Percentiles rank a stretch among this genome's conserved stretches.
Evolutionary conservation across 176 grass and related monocot species (phyloP).

Genomic region (Zea mays): DNA sequence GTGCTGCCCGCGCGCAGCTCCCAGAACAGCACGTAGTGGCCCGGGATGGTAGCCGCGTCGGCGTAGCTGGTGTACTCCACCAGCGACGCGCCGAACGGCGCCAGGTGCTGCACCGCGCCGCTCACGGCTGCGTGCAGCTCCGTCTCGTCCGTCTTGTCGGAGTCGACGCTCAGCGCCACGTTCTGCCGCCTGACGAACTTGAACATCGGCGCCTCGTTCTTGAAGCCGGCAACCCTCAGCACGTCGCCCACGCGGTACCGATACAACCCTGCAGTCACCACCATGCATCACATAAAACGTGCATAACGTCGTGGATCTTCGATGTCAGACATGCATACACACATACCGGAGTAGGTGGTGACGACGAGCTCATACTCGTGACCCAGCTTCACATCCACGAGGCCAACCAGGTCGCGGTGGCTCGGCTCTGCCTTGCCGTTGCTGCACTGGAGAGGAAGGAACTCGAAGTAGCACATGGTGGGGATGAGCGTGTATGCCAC

Average conservation of each 20-base stretch:
- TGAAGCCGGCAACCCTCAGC: constrained; percentile 76
- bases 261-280: constrained; percentile 65
- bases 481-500: constrained; percentile 95
- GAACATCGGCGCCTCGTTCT: constrained; percentile 94
- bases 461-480: constrained; percentile 96
- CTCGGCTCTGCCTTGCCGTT: constrained; percentile 48
- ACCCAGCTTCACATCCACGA: constrained; percentile 77
- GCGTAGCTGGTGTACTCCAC: constrained; percentile 97
- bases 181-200: constrained; percentile 85
- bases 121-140: constrained; percentile 91
- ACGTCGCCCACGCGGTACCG: constrained; percentile 97
- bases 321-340: not conserved
- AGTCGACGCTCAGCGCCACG: constrained; percentile 87
- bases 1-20: constrained; percentile 62
- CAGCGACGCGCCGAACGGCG: constrained; percentile 71
- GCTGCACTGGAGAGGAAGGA: constrained; percentile 55
- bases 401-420: constrained; percentile 70
- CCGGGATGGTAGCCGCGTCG: constrained; percentile 65
- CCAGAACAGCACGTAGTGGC: constrained; percentile 98
- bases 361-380: constrained; percentile 94
- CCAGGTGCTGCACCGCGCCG: constrained; percentile 66
- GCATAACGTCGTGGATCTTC: not conserved
- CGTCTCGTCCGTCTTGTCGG: constrained; percentile 96
- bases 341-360: constrained; percentile 85
- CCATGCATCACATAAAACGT: not conserved